Evolutionary conservation across 1,284 basidiomycete genomes (phyloP).

Genomic region (Pseudozyma flocculosa): DNA sequence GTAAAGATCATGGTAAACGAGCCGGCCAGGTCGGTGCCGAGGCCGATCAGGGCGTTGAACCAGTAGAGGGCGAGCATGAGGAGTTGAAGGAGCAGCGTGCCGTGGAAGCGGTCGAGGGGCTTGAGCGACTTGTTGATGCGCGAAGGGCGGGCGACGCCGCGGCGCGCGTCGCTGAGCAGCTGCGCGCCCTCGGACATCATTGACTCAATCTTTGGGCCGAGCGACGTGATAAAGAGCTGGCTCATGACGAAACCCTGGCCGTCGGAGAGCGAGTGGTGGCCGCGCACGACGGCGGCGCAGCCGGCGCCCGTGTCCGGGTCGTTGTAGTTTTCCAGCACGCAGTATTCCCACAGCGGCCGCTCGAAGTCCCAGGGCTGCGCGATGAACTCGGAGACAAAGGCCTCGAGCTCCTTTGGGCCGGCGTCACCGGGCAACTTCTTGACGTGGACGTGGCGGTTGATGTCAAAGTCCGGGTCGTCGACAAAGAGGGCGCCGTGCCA

Average conservation of each 20-base stretch:
- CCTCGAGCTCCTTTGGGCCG: too few relatives aligned
- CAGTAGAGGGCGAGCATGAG: conserved; percentile 46
- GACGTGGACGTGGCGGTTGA: too few relatives aligned
- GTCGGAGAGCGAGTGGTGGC: conserved; percentile 52
- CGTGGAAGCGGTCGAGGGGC: conserved; percentile 38
- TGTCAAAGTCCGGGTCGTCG: too few relatives aligned
- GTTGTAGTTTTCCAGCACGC: too few relatives aligned
- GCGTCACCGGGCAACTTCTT: too few relatives aligned
- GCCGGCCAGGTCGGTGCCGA: conserved; percentile 25
- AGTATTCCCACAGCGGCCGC: too few relatives aligned
- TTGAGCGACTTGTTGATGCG: conserved; percentile 47
- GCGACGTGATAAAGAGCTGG: conserved; percentile 47
- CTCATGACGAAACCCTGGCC: conserved; percentile 55
- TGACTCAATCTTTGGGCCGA: conserved; percentile 44
- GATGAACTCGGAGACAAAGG: too few relatives aligned
- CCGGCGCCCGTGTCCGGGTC: too few relatives aligned
- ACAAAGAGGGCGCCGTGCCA: too few relatives aligned
- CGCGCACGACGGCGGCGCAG: conserved; percentile 45
- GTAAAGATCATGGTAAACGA: conserved; percentile 27
- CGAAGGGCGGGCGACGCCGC: conserved; percentile 43
- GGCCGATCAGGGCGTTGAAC: conserved; percentile 18
- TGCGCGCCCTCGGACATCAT: conserved; percentile 42
- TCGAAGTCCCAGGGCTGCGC: too few relatives aligned
- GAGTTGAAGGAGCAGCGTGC: conserved; percentile 30
- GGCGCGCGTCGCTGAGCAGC: conserved; percentile 35